phyloP scores from a whole-genome alignment of 2,329 filamentous ascomycete genomes.

The Colletotrichum brevisporum region DNA sequence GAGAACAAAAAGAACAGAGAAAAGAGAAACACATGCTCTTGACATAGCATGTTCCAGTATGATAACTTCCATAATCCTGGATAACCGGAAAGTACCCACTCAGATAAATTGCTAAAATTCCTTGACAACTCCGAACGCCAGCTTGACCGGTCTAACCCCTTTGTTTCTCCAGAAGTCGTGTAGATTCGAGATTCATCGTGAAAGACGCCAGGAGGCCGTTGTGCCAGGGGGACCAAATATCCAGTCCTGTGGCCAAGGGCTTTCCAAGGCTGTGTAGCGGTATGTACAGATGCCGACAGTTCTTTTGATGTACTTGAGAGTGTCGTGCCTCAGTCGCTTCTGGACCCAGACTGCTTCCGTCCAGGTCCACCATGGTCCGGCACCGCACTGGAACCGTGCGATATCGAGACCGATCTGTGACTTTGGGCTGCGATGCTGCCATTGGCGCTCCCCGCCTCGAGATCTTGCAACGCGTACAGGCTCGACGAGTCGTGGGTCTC shows the following conservation, averaged over 20 bases:
- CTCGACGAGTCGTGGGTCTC: conserved; percentile 20
- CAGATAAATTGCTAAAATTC: too few relatives aligned
- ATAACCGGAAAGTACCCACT: too few relatives aligned
- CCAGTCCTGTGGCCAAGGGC: neutral
- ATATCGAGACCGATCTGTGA: conserved; percentile 22
- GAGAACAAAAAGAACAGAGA: too few relatives aligned
- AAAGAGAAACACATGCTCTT: too few relatives aligned
- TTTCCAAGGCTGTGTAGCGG: neutral
- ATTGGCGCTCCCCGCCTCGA: conserved; percentile 21
- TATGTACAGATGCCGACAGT: conserved; percentile 6
- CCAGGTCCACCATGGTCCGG: conserved; percentile 9
- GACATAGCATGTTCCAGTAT: too few relatives aligned
- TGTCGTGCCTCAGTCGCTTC: neutral
- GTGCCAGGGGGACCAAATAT: neutral
- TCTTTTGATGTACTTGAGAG: neutral
- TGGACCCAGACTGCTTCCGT: conserved; percentile 7
- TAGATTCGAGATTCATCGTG: too few relatives aligned
- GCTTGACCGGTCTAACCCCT: too few relatives aligned
- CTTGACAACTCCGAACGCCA: too few relatives aligned
- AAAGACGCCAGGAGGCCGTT: too few relatives aligned
- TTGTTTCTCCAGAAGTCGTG: too few relatives aligned
- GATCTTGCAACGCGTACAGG: conserved; percentile 19
- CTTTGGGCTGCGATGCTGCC: conserved; percentile 16
- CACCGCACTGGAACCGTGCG: conserved; percentile 15
- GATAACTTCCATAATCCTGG: too few relatives aligned